These are phyloP conservation scores for Pisolithus tinctorius DNA, from an alignment of 768 basidiomycete species.

Conservation along the genomic window DNA sequence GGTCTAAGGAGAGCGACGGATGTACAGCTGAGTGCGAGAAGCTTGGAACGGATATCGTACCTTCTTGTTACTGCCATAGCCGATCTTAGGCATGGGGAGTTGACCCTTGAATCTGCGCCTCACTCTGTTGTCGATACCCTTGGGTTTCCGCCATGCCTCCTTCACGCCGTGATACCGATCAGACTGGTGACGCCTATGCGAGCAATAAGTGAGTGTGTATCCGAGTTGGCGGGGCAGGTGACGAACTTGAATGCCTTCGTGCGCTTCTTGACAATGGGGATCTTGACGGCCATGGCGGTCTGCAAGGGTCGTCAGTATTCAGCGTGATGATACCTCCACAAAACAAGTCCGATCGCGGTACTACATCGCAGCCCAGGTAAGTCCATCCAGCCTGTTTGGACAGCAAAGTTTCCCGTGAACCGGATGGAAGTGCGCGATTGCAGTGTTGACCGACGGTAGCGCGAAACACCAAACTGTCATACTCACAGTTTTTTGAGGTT, in stretches of 20 bases:
- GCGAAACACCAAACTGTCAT: slow-evolving; percentile 10
- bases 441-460: background rate
- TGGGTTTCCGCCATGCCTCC: slow-evolving; percentile 99
- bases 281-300: slow-evolving; percentile 41
- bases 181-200: slow-evolving; percentile 87
- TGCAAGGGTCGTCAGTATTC: slow-evolving; percentile 15
- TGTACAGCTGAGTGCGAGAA: slow-evolving; percentile 2
- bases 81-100: slow-evolving; percentile 88
- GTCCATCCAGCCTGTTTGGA: slow-evolving; percentile 17
- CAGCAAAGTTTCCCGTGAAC: background rate
- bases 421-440: background rate
- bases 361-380: slow-evolving; percentile 16
- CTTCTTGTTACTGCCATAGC: slow-evolving; percentile 79
- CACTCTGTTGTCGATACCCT: slow-evolving; percentile 99
- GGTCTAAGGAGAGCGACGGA: slow-evolving; percentile 42
- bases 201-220: slow-evolving; percentile 8
- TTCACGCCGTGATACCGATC: slow-evolving; percentile 96
- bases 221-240: slow-evolving; percentile 1
- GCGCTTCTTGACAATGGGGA: slow-evolving; percentile 91
- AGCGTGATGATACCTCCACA: background rate
- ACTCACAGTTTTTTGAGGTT: slow-evolving; percentile 50
- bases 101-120: slow-evolving; percentile 94
- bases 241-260: slow-evolving; percentile 94
- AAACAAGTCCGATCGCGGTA: background rate
- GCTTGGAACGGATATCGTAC: slow-evolving; percentile 35